phyloP scores from a whole-genome alignment of 805 yeast genomes.

The Pichia rugopelliculosa region DNA sequence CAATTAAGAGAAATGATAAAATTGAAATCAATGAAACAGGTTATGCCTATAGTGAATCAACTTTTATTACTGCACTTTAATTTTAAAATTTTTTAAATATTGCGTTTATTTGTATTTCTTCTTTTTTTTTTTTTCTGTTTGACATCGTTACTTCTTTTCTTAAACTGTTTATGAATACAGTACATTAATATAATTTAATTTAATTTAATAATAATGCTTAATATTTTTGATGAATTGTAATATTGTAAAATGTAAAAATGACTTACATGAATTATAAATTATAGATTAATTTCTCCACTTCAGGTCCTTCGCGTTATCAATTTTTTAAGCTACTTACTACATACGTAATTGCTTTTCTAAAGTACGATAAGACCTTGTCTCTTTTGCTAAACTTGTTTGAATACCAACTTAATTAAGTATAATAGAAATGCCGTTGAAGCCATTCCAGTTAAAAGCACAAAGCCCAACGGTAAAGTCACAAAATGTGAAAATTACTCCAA shows the following conservation, averaged over 20 bases:
- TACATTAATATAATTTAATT: not conserved
- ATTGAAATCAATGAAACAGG: slow-evolving; percentile 47
- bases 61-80: slow-evolving; percentile 49
- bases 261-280: no score
- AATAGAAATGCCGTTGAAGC: not conserved
- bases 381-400: not conserved
- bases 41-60: slow-evolving; percentile 68
- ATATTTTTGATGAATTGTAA: not conserved
- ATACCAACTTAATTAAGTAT: not conserved
- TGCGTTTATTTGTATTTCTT: not conserved
- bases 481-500: not conserved
- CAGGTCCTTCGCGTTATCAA: not conserved
- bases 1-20: slow-evolving; percentile 33
- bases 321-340: not conserved
- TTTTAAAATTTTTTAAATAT: not conserved
- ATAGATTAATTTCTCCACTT: no score
- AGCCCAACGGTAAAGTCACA: not conserved
- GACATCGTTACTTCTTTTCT: not conserved
- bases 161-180: not conserved
- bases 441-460: not conserved
- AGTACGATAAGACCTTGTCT: not conserved
- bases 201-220: not conserved
- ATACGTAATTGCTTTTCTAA: not conserved
- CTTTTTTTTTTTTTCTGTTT: not conserved
- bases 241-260: not conserved